Evolutionary conservation across 768 basidiomycete genomes (phyloP), one percentile per base, ranked within the genome.

Genomic region (Amanita subjunquillea): DNA sequence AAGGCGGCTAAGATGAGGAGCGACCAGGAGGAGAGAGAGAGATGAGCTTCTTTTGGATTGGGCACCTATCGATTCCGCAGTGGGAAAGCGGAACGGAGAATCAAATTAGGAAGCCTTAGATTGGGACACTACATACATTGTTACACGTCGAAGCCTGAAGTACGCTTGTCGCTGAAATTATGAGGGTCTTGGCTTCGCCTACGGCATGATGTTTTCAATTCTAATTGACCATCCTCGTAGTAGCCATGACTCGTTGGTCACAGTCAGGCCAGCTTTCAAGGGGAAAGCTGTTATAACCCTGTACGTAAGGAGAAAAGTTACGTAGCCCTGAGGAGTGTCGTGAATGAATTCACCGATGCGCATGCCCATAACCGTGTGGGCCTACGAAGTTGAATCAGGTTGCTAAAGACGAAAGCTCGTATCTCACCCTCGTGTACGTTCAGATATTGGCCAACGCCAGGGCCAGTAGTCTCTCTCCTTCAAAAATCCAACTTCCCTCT

Each of bases 171-270:
- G 1, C 89, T 91, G 63, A 94, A 98, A 62, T 91, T 77, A 51
- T 82, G 78, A 6, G 73, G 0, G 91, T 91, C 50, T 84, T 65
- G 8, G 68, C 83, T 41, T 83, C 76, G 46, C 78, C 75, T 3
- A 95, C 86, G 17, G 71, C 20, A 93, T 81, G 40, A 97, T 76
- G 65, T 80, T 92, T 69, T 99, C 95, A 59, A 95, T 90, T 3
- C 96, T 83, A 85, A 98, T 42, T 75, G 71, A 2, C 93, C 95
- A 59, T 97, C 93, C 6, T 80, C 82, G 63, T 96, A 96, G 65
- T 87, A 95, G 7, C 93, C 92, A 1, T n/a, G 93, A 93, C 58
- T 95, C 93, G 60, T 97, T 96, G 0, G 91, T 92, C 23, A 97
- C 73, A 0, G 91, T 91, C 87, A 92, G 91, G 7, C 92, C 91